Percentiles rank a stretch among this genome's conserved stretches.
Evolutionary conservation across 2,329 filamentous ascomycete species (phyloP).

Genomic region (Rutstroemia sp.): DNA sequence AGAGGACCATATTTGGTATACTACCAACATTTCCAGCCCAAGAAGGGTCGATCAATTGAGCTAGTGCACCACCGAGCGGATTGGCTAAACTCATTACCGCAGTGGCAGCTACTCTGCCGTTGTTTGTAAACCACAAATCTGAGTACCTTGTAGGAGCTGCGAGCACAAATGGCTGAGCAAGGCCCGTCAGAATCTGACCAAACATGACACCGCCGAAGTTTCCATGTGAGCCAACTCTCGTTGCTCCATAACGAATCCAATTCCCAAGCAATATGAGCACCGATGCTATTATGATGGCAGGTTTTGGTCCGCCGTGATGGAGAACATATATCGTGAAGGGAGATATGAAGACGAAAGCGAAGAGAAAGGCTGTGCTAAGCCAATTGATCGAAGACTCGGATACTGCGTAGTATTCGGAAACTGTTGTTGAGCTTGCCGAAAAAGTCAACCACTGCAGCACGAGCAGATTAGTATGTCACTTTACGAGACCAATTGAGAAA

Average conservation of each 20-base stretch:
- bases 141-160: constrained; percentile 85
- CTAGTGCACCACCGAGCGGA: constrained; percentile 80
- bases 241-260: constrained; percentile 83
- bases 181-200: constrained; percentile 81
- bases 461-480: constrained; percentile 7
- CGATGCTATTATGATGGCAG: constrained; percentile 66
- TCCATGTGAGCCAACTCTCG: constrained; percentile 43
- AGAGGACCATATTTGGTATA: constrained; percentile 76
- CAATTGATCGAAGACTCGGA: constrained; percentile 78
- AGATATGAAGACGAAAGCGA: constrained; percentile 68
- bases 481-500: not conserved
- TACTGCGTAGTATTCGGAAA: constrained; percentile 69
- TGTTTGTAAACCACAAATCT: constrained; percentile 87
- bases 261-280: constrained; percentile 73
- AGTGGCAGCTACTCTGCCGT: constrained; percentile 78
- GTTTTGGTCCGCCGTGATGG: constrained; percentile 68
- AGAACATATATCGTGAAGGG: constrained; percentile 71
- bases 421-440: constrained; percentile 69
- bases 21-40: constrained; percentile 55
- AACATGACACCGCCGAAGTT: constrained; percentile 75
- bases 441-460: constrained; percentile 79
- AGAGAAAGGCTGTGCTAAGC: constrained; percentile 82
- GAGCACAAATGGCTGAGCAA: constrained; percentile 88
- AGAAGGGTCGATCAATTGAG: constrained; percentile 77
- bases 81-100: constrained; percentile 81